phyloP scores from a whole-genome alignment of 345 rosid species.

The Capsella bursapastoris region DNA sequence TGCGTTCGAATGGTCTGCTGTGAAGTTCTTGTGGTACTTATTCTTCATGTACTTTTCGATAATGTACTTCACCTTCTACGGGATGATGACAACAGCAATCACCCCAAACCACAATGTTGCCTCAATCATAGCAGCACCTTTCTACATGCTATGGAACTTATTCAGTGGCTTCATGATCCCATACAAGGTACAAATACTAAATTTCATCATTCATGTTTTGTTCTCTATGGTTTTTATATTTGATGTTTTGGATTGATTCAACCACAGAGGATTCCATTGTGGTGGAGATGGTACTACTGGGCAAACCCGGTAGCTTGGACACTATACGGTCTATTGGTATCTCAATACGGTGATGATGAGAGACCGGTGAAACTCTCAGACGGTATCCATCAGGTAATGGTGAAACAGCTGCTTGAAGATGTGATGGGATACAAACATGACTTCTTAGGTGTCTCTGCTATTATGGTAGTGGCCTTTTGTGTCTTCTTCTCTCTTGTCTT shows the following conservation, averaged over 20 bases:
- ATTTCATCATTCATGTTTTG: not conserved
- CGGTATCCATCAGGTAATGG: conserved; percentile 55
- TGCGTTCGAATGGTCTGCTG: conserved; percentile 75
- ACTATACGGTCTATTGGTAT: conserved; percentile 78
- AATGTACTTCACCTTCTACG: conserved; percentile 92
- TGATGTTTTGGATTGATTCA: not conserved
- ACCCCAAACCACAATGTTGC: conserved; percentile 98
- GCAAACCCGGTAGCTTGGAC: conserved; percentile 98
- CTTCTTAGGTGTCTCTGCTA: conserved; percentile 70
- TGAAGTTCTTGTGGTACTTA: conserved; percentile 87
- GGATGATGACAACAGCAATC: conserved; percentile 98
- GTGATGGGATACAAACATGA: conserved; percentile 82
- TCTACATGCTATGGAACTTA: conserved; percentile 99
- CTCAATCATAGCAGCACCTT: conserved; percentile 86
- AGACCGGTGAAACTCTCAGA: conserved; percentile 61
- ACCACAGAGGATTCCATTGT: conserved; percentile 85
- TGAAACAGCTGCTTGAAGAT: conserved; percentile 55
- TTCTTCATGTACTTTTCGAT: conserved; percentile 92
- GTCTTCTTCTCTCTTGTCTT: conserved; percentile 72
- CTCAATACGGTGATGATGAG: conserved; percentile 77
- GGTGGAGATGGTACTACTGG: conserved; percentile 99
- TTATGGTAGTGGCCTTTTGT: conserved; percentile 73
- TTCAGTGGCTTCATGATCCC: conserved; percentile 98
- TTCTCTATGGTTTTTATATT: not conserved
- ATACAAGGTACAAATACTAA: conserved; percentile 62